These are phyloP conservation scores for Neofusicoccum ribis DNA, from an alignment of 2,329 filamentous ascomycete species.

Conservation along the genomic window DNA sequence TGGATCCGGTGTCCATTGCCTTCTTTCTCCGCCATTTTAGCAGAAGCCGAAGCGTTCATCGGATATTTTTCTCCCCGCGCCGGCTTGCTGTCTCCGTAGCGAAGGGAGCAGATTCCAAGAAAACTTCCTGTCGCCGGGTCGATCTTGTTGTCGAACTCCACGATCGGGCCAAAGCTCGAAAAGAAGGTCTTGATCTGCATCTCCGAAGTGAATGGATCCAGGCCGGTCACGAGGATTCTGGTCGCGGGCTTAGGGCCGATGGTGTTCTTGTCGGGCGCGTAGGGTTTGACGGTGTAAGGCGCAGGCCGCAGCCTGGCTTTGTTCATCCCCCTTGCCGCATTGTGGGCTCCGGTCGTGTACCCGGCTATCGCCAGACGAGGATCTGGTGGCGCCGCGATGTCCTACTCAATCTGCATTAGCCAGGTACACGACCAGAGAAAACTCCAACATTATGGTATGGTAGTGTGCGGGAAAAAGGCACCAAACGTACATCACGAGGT, in stretches of 20 bases:
- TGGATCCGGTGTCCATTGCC: conserved; percentile 82
- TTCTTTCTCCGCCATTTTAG: conserved; percentile 74
- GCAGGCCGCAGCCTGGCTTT: conserved; percentile 71
- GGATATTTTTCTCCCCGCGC: conserved; percentile 48
- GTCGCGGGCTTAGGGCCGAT: conserved; percentile 86
- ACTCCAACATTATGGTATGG: conserved; percentile 20
- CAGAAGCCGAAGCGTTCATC: conserved; percentile 74
- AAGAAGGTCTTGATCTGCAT: conserved; percentile 75
- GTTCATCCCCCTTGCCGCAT: conserved; percentile 24
- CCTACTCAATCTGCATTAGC: conserved; percentile 21
- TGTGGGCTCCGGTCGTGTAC: conserved; percentile 54
- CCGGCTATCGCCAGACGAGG: conserved; percentile 72
- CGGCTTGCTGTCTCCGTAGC: conserved; percentile 72
- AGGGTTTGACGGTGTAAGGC: conserved; percentile 79
- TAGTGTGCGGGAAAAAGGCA: conserved; percentile 14
- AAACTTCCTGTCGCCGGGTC: conserved; percentile 94
- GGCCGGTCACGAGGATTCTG: conserved; percentile 92
- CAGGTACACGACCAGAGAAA: conserved; percentile 21
- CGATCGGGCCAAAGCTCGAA: conserved; percentile 80
- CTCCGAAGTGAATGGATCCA: conserved; percentile 84
- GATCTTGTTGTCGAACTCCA: conserved; percentile 88
- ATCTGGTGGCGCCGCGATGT: conserved; percentile 66
- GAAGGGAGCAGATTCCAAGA: conserved; percentile 88
- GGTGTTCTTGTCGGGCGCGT: conserved; percentile 81
- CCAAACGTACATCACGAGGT: conserved; percentile 20